These are phyloP conservation scores for Exophiala bonariae DNA, from an alignment of 2,329 filamentous ascomycete species.

Conservation along the genomic window DNA sequence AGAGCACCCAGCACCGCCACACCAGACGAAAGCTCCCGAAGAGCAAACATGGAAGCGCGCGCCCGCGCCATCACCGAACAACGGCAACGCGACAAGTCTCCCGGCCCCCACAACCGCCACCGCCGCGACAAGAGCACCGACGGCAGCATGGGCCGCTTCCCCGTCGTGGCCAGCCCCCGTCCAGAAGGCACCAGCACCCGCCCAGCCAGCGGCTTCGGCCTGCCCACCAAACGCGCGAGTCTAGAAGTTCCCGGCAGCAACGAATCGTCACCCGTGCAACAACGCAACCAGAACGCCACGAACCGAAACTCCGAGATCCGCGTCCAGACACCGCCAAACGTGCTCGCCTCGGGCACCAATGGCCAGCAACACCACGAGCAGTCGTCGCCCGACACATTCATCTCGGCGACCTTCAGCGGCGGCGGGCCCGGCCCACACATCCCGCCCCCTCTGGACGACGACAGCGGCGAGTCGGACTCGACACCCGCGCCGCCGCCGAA, in stretches of 20 bases:
- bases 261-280: conserved; percentile 42
- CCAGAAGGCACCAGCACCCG: conserved; percentile 46
- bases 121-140: conserved; percentile 76
- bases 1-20: conserved; percentile 69
- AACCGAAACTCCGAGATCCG: conserved; percentile 25
- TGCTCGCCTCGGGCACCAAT: background rate
- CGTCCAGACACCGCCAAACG: conserved; percentile 6
- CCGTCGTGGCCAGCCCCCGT: conserved; percentile 84
- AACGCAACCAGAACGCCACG: conserved; percentile 28
- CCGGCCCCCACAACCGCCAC: conserved; percentile 57
- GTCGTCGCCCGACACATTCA: conserved; percentile 43
- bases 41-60: conserved; percentile 90
- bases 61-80: conserved; percentile 74
- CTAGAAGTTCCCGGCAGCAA: conserved; percentile 76
- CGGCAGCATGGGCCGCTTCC: conserved; percentile 49
- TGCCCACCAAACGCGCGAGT: conserved; percentile 62
- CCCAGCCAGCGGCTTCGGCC: conserved; percentile 32
- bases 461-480: conserved; percentile 18
- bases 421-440: conserved; percentile 31
- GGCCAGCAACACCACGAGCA: conserved; percentile 8
- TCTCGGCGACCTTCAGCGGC: conserved; percentile 29
- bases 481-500: conserved; percentile 19
- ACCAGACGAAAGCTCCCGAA: conserved; percentile 88
- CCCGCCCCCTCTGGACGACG: conserved; percentile 35
- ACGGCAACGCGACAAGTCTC: conserved; percentile 73